Evolutionary conservation across 148 eudicot genomes (phyloP).

Genomic region (Talinum fruticosum): DNA sequence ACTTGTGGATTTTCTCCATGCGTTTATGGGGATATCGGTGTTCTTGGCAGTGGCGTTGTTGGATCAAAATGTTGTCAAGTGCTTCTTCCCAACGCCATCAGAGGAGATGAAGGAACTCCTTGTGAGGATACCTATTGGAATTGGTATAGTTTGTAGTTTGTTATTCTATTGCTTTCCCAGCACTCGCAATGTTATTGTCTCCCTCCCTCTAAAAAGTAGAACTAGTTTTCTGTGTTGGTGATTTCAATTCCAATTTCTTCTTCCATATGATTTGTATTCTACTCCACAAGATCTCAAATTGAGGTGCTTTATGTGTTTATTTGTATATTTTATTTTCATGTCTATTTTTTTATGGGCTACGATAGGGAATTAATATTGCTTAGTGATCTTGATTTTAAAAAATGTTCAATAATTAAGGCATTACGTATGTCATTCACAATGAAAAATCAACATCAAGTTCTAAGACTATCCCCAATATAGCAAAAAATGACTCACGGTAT

Average conservation of each 20-base stretch:
- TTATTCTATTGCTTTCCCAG: conserved; percentile 64
- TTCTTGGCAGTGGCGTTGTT: conserved; percentile 50
- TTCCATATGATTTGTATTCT: not conserved
- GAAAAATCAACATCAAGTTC: too few species aligned
- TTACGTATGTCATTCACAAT: too few species aligned
- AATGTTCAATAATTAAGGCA: too few species aligned
- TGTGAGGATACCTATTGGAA: conserved; percentile 43
- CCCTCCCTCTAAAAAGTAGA: conserved; percentile 47
- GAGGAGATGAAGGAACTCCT: conserved; percentile 40
- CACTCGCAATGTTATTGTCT: conserved; percentile 57
- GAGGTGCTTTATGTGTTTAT: not conserved
- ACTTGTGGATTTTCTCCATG: conserved; percentile 66
- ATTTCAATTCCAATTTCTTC: not conserved
- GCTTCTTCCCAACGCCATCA: conserved; percentile 60
- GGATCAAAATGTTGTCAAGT: conserved; percentile 64
- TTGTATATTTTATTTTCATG: too few species aligned
- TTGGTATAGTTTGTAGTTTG: conserved; percentile 60
- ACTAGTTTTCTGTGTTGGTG: not conserved
- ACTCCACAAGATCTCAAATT: not conserved
- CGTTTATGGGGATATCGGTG: conserved; percentile 43
- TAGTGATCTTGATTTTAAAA: too few species aligned
- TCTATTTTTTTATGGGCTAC: too few species aligned
- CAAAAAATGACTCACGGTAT: too few species aligned
- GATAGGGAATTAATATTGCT: too few species aligned
- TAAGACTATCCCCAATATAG: too few species aligned